Percentiles rank a stretch among this genome's conserved stretches.
Conservation (phyloP, 2,329 filamentous ascomycete species). For the Fonsecaea monophora region DNA sequence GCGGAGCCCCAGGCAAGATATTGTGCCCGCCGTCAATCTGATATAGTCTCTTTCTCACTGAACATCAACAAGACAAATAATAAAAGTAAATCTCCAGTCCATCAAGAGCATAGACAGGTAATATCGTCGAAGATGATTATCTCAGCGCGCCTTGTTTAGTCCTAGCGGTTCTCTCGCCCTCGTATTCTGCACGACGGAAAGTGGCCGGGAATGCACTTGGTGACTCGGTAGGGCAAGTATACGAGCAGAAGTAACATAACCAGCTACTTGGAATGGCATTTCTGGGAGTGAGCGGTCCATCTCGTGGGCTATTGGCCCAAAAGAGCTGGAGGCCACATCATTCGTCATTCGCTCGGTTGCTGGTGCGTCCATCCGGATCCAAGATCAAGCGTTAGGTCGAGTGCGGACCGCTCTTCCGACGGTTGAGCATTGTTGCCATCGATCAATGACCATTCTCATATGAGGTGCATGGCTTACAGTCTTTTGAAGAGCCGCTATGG, state of each 20-base stretch:
- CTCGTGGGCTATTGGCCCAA: not conserved
- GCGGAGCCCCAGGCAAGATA: not conserved
- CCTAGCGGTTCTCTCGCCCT: not conserved
- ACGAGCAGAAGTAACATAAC: not conserved
- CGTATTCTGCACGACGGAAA: not conserved
- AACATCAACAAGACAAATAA: not conserved
- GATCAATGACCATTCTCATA: not conserved
- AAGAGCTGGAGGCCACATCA: not conserved
- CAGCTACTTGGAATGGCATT: not conserved
- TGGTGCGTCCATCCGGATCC: not conserved
- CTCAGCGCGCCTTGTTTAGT: not conserved
- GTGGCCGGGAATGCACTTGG: not conserved
- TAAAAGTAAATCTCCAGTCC: not conserved
- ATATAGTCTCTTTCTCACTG: not conserved
- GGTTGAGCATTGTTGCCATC: not conserved
- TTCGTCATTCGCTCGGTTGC: not conserved
- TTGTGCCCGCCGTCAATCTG: not conserved
- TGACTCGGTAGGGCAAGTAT: not conserved
- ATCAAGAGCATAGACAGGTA: not conserved
- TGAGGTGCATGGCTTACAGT: not conserved
- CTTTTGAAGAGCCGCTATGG: not conserved
- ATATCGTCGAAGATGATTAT: not conserved
- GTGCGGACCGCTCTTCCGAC: not conserved
- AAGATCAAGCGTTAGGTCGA: not conserved
- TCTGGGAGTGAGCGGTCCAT: not conserved